These are phyloP conservation scores for Eucalyptus microcorys DNA, from an alignment of 345 rosid species.

Conservation along the genomic window DNA sequence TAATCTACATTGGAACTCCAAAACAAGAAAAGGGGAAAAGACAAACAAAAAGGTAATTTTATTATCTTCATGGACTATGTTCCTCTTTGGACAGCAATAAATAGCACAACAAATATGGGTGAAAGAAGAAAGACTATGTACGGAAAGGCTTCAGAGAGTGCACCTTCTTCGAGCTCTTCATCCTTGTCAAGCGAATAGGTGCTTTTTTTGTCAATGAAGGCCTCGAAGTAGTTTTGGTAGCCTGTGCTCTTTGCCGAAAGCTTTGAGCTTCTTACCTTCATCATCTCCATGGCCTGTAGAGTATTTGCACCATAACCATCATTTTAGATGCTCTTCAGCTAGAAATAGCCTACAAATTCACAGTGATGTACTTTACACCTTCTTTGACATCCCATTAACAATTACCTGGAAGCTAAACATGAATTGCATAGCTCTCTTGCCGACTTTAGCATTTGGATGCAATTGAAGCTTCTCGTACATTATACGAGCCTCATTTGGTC, in stretches of 20 bases:
- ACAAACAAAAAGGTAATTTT: not conserved
- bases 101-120: slow-evolving; percentile 46
- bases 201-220: slow-evolving; percentile 44
- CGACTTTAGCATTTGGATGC: slow-evolving; percentile 62
- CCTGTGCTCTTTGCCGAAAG: slow-evolving; percentile 20
- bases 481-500: slow-evolving; percentile 50
- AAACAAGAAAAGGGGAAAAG: not conserved
- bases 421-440: slow-evolving; percentile 71
- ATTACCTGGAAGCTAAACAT: slow-evolving; percentile 82
- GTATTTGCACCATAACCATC: not conserved
- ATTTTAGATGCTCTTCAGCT: not conserved
- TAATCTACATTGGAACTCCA: not conserved
- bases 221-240: slow-evolving; percentile 64
- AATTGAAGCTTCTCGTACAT: slow-evolving; percentile 87
- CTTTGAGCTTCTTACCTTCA: slow-evolving; percentile 53
- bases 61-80: not conserved
- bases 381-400: not conserved
- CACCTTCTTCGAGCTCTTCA: slow-evolving; percentile 19
- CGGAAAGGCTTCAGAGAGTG: slow-evolving; percentile 41
- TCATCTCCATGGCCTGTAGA: slow-evolving; percentile 74
- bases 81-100: slow-evolving; percentile 44
- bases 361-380: not conserved
- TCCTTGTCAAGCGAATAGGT: slow-evolving; percentile 15
- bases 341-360: not conserved
- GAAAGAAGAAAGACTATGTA: slow-evolving; percentile 59